Evolutionary conservation across 2,329 filamentous ascomycete genomes (phyloP), one percentile per base, ranked within the genome.

Genomic region (Blastomyces gilchristii): DNA sequence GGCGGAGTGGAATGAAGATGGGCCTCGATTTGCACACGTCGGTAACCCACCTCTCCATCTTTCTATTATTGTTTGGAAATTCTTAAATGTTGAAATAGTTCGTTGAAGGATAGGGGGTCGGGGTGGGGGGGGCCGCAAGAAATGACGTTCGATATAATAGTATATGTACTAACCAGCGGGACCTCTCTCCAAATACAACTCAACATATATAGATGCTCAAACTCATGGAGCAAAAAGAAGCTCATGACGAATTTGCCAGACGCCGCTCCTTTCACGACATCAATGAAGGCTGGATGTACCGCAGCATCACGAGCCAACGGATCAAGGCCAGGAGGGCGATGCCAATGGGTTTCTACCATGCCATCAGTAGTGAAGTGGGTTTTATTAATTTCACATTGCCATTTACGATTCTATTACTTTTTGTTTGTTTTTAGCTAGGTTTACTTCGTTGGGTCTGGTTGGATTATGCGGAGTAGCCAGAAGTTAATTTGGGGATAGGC

Each of bases 1-100:
- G 62, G 74, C 18, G 18, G 43, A 71, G 14, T 31, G 22, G 64
- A 71, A 72, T 1, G 75, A 72, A 72, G 73, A 71, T 61, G 74
- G 72, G 11, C 72, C 74, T 61, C 73, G 75, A 60, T 61, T 75
- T 62, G 64, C 67, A 22, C 68, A 70, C 70, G 73, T 75, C 69
- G 63, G 72, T 70, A 28, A 31, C 53, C 54, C 2, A 41, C 43
- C 63, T 43, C 59, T 43, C 34, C 34, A 43, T 12, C 31, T 52
- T 28, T 58, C 54, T 43, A 43, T 43, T 7, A 1, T 18, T 43
- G 3, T 4, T 14, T 18, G 3, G 39, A 54, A 62, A 47, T 41
- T 61, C 53, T 43, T 47, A 11, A 22, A 41, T 14, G 3, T 60
- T 31, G 22, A n/a, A 14, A 52, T 52, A 6, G 11, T 52, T 18